Conservation (phyloP, 2,329 filamentous ascomycete species). For the Claviceps monticola region DNA sequence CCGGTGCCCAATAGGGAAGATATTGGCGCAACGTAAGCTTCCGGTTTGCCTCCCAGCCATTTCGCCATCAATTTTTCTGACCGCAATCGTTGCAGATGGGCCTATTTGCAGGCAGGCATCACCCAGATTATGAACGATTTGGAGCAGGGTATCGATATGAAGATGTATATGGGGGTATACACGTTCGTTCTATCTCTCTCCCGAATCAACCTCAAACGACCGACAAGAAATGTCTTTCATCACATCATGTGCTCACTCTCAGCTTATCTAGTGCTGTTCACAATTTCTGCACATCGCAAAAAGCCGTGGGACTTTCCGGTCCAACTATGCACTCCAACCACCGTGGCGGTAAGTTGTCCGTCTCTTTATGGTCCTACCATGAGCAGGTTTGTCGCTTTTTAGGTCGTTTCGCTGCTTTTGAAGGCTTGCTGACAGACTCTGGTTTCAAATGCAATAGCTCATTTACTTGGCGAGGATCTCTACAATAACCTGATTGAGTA, state of each 20-base stretch:
- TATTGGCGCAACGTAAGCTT: constrained; percentile 34
- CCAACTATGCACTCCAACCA: constrained; percentile 26
- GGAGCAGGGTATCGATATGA: constrained; percentile 85
- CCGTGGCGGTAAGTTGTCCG: constrained; percentile 44
- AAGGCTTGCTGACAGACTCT: neutral
- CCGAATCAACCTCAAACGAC: neutral
- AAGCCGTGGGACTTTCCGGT: constrained; percentile 54
- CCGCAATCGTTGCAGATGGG: constrained; percentile 49
- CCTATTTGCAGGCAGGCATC: constrained; percentile 76
- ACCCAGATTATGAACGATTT: constrained; percentile 88
- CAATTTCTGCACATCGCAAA: constrained; percentile 98
- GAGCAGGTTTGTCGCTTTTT: neutral
- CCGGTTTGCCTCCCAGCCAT: neutral
- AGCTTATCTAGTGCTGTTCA: constrained; percentile 60
- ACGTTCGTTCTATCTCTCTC: constrained; percentile 41
- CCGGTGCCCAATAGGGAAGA: constrained; percentile 48
- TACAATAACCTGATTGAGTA: constrained; percentile 87
- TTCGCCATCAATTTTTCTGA: constrained; percentile 11
- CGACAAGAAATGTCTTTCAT: neutral
- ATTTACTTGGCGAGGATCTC: constrained; percentile 87
- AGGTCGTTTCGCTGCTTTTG: neutral
- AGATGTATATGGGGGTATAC: constrained; percentile 95
- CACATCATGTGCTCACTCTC: constrained; percentile 15
- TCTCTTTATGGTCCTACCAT: neutral
- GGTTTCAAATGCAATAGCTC: constrained; percentile 39